Base-by-base conservation (phyloP, 2,329 filamentous ascomycete genomes). In the Cladophialophora psammophila region DNA sequence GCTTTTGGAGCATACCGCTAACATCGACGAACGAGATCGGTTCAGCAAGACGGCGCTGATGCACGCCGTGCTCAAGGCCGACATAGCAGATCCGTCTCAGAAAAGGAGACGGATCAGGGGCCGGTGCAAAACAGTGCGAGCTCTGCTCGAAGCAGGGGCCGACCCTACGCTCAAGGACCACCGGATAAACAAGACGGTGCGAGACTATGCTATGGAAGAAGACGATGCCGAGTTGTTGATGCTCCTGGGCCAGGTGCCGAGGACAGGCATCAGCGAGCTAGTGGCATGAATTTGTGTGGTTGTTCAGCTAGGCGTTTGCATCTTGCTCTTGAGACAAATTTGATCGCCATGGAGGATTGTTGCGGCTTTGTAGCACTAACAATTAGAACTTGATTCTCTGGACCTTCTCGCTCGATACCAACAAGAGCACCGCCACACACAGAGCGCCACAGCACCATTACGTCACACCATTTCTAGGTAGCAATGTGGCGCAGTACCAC, bases 11-110 rank as follows among this genome's bases (percentile, higher is more conserved):
- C 58, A 38, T 3, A 38, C 63, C 13, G n/a, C 63, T 13, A 59
- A 68, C 52, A 60, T 69, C 20, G 66, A 72, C 18, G 61, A 54
- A 13, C 64, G 67, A 38, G 71, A 72, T 52, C 58, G 45, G 8
- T 72, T 71, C 35, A 66, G 71, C 36, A 68, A 70, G 38, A 71
- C 71, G 5, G 65, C 71, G 10, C 18, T 72, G 31, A 72, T 72
- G 69, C 69, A 72, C 40, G 69, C 71, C 7, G 61, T 70, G 26
- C 64, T 69, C 55, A 67, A 68, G 57, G 40, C 52, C 40, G 68
- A 70, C 38, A 56, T 70, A 9, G 32, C 52, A 7, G 61, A 68
- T 36, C 40, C 36, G 8, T 5, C 13, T 8, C 63, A 66, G 31
- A 56, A 45, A 18, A 60, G 58, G 26, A 58, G 32, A 36, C 61